Evolutionary conservation across 176 grass and related monocot species (phyloP).

Genomic region (Carex scoparia): DNA sequence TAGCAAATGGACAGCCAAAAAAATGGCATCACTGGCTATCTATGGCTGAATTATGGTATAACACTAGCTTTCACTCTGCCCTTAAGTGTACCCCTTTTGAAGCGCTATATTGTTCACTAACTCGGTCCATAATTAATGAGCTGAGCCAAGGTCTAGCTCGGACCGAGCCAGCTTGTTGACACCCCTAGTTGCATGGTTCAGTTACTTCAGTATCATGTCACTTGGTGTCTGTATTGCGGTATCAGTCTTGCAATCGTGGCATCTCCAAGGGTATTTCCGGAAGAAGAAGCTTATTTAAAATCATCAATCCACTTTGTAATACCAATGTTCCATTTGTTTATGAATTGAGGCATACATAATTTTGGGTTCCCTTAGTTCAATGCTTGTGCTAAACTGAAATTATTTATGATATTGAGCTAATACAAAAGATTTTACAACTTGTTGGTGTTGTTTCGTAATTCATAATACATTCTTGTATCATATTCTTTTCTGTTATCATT

Average conservation of each 20-base stretch:
- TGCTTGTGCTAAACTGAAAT: constrained; percentile 12
- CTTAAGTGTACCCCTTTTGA: not conserved
- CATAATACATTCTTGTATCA: not conserved
- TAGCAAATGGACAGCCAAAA: not conserved
- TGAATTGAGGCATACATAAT: constrained; percentile 21
- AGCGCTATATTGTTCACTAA: not conserved
- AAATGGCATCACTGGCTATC: not conserved
- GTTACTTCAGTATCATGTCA: constrained; percentile 74
- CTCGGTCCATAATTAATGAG: too few species aligned
- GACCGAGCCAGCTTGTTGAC: too few species aligned
- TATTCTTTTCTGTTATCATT: not conserved
- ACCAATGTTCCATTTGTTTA: constrained; percentile 21
- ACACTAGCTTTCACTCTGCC: not conserved
- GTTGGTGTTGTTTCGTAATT: constrained; percentile 1
- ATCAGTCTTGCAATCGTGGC: constrained; percentile 68
- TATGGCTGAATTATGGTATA: not conserved
- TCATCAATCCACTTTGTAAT: not conserved
- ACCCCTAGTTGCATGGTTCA: constrained; percentile 79
- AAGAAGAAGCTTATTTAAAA: constrained; percentile 93
- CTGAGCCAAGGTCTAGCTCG: too few species aligned
- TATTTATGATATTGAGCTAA: constrained; percentile 14
- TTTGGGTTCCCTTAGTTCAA: constrained; percentile 22
- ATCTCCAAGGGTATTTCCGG: constrained; percentile 68
- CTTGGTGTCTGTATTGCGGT: constrained; percentile 61
- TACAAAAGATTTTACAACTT: not conserved